Evolutionary conservation across 2,329 filamentous ascomycete genomes (phyloP), one percentile per base, ranked within the genome.

Genomic region (Alternaria brassicae): DNA sequence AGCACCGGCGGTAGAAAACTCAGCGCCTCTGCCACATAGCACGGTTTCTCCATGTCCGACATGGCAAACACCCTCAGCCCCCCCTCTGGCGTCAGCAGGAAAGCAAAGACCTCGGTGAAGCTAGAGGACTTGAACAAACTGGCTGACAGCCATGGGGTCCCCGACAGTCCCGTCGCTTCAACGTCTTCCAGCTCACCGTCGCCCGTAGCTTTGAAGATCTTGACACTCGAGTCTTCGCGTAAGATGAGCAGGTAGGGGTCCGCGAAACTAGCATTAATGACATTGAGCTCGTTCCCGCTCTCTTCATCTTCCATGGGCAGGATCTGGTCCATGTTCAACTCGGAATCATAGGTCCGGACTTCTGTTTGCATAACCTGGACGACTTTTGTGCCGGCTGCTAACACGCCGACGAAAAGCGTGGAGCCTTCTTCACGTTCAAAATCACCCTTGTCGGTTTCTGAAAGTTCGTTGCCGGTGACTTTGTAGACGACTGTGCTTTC

Each of bases 391-490:
- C 91, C 88, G 51, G 87, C 86, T n/a, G 90, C 91, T 77, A 99
- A 87, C 0, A 90, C 91, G 15, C 91, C 92, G 17, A 95, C 90
- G 67, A 96, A 91, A 45, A 98, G 84, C 0, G 95, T 97, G 30
- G 89, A 87, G 25, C 93, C 95, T 62, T 93, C 92, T 44, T 92
- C 91, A 4, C 91, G 88, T 62, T 99, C 96, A 73, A 98, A 97
- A 71, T 99, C 95, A 0, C 93, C 92, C 37, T 90, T 92, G 34
- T 87, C 87, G 7, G 94, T 84, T 37, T 90, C 87, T 73, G 93
- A 89, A 58, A 96, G 88, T 3, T 88, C 88, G 28, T 88, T 87
- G 1, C 86, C 87, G n/a, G 89, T 91, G 37, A 94, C 82, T 39
- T 87, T 85, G 70, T 93, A 93, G 2, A 96, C 89, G 55, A 91